phyloP scores from a whole-genome alignment of 208 protist genomes.

The Trypanosoma vivax region DNA sequence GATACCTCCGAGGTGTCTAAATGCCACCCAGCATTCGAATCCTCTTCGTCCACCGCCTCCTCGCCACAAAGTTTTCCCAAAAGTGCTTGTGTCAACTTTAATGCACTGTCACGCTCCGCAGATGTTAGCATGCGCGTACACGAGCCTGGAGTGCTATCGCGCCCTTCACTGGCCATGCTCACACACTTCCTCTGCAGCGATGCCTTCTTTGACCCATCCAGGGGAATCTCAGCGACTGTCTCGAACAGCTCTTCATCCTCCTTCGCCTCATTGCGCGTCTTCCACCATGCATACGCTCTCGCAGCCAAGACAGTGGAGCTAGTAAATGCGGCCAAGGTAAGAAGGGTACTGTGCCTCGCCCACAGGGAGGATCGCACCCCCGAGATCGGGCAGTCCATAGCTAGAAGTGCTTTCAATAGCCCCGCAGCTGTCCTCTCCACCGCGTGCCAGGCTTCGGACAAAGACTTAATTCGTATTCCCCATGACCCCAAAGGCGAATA shows the following conservation, averaged over 20 bases:
- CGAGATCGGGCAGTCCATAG: not conserved
- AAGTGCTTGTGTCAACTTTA: constrained; percentile 44
- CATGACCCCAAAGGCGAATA: constrained; percentile 16
- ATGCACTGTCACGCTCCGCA: constrained; percentile 31
- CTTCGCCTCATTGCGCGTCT: not conserved
- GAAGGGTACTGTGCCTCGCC: not conserved
- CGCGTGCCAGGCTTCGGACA: too few relatives aligned
- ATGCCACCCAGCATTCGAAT: constrained; percentile 9
- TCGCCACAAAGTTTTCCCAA: constrained; percentile 28
- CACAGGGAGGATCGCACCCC: not conserved
- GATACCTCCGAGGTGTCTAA: constrained; percentile 64
- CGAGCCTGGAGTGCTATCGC: too few relatives aligned
- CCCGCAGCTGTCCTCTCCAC: too few relatives aligned
- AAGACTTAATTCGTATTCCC: not conserved
- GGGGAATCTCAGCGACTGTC: constrained; percentile 23
- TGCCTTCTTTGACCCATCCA: constrained; percentile 22
- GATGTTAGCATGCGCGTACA: constrained; percentile 3
- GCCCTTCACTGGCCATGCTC: too few relatives aligned
- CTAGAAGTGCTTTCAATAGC: too few relatives aligned
- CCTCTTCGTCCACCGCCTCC: constrained; percentile 24
- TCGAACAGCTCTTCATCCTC: constrained; percentile 50
- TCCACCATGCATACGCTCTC: constrained; percentile 9
- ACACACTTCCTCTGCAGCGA: constrained; percentile 9
- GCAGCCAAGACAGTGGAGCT: constrained; percentile 3
- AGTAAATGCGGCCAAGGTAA: not conserved